These are phyloP conservation scores for Fusarium udum DNA, from an alignment of 2,329 filamentous ascomycete species.

Conservation along the genomic window DNA sequence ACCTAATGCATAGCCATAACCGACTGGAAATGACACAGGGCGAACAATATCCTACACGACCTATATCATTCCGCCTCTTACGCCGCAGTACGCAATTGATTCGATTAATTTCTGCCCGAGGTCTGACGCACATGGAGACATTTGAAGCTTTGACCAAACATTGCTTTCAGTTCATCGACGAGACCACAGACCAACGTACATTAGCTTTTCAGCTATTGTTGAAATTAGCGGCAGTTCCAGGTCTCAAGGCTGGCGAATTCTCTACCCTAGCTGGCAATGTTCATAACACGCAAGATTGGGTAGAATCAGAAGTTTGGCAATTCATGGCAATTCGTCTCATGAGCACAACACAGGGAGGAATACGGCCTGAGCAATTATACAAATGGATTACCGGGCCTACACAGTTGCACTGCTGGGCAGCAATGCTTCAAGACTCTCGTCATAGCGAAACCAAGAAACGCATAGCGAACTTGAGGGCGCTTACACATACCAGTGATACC, in stretches of 20 bases:
- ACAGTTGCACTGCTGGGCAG: constrained; percentile 6
- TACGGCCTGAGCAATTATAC: constrained; percentile 2
- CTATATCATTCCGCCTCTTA: constrained; percentile 2
- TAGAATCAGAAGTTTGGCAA: constrained; percentile 9
- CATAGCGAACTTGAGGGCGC: constrained; percentile 1
- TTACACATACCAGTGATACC: constrained; percentile 3
- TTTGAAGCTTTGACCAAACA: constrained; percentile 2
- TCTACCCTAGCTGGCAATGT: neutral
- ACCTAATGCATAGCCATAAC: constrained; percentile 10
- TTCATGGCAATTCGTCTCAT: constrained; percentile 20
- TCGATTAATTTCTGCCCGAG: constrained; percentile 1
- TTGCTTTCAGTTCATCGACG: neutral
- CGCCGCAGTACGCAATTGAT: constrained; percentile 16
- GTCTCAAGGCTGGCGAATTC: neutral
- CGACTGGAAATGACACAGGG: constrained; percentile 1
- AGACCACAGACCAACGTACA: neutral
- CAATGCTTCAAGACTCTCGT: neutral
- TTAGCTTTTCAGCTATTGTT: constrained; percentile 23
- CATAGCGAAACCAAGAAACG: constrained; percentile 1
- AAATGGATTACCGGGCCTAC: neutral
- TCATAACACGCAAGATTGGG: neutral
- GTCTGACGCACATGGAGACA: neutral
- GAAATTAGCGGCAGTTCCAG: constrained; percentile 4
- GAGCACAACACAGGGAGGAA: neutral
- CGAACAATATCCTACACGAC: neutral